Evolutionary conservation across 2,329 filamentous ascomycete genomes (phyloP), one percentile per base, ranked within the genome.

Genomic region (Fusarium devonianum): DNA sequence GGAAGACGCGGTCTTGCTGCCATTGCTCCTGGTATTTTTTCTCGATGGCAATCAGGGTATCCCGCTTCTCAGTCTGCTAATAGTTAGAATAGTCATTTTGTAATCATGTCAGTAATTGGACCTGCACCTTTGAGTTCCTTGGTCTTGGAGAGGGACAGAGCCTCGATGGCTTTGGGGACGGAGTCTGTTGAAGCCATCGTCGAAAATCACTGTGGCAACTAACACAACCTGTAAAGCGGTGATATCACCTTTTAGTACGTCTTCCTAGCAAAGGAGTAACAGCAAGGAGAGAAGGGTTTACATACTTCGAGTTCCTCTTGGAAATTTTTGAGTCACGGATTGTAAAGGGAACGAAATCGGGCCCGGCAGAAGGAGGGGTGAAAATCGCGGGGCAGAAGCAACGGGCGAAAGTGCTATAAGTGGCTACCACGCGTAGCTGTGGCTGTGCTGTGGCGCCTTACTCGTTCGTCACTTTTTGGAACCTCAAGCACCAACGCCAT

Each of bases 11-110:
- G 37, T 72, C 71, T 6, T 73, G 66, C 35, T 70, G 63, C 73
- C 73, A 75, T 82, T 87, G 80, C 69, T 86, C 78, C 76, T 97
- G 93, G 75, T 96, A 97, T 70, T 92, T 92, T 77, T 94, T 95
- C 78, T 97, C 93, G 66, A 88, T 83, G 22, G 84, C 84, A 64
- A 94, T 87, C 61, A 96, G 79, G 39, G 86, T 83, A 68, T 96
- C 91, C 71, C 92, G 81, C 76, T 96, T 96, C 67, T 95, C 90
- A 28, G 92, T 96, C 83, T 90, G 65, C 46, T 49, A 33, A 54
- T 54, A 59, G 63, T 60, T 37, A 56, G 49, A 13, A 45, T 17
- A 9, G n/a, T 19, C 3, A 37, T 35, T 37, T 53, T n/a, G 4
- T 16, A 21, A 43, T 7, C 45, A 10, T 52, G 19, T 10, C 22